Evolutionary conservation across 441 rosid genomes (phyloP).

Genomic region (Rhodomyrtus psidioides): DNA sequence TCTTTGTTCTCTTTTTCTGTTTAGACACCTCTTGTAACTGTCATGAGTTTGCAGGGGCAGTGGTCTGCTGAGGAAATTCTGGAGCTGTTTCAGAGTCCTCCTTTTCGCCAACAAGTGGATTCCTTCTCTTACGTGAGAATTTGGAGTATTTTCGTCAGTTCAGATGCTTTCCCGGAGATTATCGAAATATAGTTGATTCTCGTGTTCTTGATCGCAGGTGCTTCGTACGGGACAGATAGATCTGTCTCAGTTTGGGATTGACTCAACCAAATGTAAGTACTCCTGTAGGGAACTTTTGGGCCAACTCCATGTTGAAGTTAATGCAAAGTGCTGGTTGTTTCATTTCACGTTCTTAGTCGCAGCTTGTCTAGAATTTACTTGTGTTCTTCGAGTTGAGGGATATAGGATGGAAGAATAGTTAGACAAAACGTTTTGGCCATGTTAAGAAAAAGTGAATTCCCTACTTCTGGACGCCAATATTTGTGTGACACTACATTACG

Average conservation of each 20-base stretch:
- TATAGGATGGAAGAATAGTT: background rate
- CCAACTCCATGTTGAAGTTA: background rate
- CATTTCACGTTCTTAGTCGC: background rate
- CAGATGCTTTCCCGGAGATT: background rate
- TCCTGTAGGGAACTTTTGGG: background rate
- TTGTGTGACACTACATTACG: background rate
- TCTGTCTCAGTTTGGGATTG: constrained; percentile 86
- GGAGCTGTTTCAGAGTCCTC: constrained; percentile 87
- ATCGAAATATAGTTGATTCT: constrained; percentile 1
- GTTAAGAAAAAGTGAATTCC: background rate
- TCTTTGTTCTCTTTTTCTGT: background rate
- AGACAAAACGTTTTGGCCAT: background rate
- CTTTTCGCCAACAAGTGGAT: constrained; percentile 96
- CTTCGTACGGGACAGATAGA: constrained; percentile 94
- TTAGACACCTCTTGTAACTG: background rate
- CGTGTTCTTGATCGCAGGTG: constrained; percentile 37
- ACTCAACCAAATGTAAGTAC: constrained; percentile 83
- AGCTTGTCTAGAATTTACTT: background rate
- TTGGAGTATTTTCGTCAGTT: background rate
- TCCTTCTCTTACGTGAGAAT: constrained; percentile 82
- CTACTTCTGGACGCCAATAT: background rate
- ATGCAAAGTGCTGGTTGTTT: background rate
- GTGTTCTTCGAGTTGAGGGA: background rate
- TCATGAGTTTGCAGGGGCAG: constrained; percentile 48
- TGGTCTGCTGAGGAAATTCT: constrained; percentile 68